Base-by-base conservation (phyloP, 2,329 filamentous ascomycete genomes). In the Coniochaeta hoffmannii region DNA sequence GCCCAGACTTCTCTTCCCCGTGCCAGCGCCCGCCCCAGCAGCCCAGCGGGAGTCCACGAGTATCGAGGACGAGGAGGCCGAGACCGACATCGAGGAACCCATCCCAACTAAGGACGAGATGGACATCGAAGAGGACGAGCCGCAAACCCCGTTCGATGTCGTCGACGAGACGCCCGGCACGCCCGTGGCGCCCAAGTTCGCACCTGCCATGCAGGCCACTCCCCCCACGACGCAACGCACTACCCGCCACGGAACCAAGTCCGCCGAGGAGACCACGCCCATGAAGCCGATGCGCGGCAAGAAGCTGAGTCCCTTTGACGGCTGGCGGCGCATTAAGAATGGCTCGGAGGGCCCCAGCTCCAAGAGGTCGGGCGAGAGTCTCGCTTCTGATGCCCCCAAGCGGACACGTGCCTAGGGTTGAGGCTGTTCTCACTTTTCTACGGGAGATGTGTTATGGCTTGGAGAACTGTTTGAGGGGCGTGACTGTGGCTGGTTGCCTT, bases 1-100 rank as follows among this genome's bases (percentile, higher is more conserved):
- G 69, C 88, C 88, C 14, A 83, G 86, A 32, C 79, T 90, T 9
- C 78, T 92, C 8, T 92, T 90, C 71, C 82, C 84, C 4, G 70
- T 73, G 38, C 35, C 36, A 5, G 36, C 49, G 14, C 28, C 28
- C 74, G 73, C 59, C 41, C 17, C 76, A 76, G 61, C 73, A 66
- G 62, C 41, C 24, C 38, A 32, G 30, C 30, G 12, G 30, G 70
- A 65, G 62, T 65, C 66, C 49, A 64, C 64, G 1, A 65, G 67
- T 5, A 68, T 75, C 1, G 78, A 83, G 53, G 78, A 84, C 54
- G 82, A 85, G 54, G 83, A 88, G 64, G 80, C 80, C 6, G 68
- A 71, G 56, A 82, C 82, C 34, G 78, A 86, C 63, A 75, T 83
- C 41, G 82, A 85, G 62, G 82, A 80, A 57, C 71, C 75, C 56